phyloP scores from a whole-genome alignment of 1,139 yeast genomes.

The Torulaspora globosa region DNA sequence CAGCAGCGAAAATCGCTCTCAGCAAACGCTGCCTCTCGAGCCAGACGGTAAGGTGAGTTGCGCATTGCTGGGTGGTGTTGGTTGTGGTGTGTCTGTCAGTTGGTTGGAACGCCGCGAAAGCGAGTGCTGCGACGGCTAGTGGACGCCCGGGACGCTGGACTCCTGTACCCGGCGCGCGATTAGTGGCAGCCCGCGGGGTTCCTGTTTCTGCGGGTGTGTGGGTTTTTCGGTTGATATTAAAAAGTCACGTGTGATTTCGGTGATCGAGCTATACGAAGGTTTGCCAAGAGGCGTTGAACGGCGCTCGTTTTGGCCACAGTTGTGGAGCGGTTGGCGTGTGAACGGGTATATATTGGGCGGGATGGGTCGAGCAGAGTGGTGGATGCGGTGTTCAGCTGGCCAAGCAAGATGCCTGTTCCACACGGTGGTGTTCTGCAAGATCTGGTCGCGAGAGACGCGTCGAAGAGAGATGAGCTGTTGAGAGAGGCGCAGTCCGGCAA shows the following conservation, averaged over 20 bases:
- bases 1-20: background rate
- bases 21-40: background rate
- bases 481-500: slow-evolving; percentile 48
- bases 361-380: too few species aligned
- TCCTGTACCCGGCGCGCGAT: too few species aligned
- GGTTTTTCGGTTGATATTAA: too few species aligned
- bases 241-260: background rate
- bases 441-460: slow-evolving; percentile 73
- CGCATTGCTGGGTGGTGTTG: background rate
- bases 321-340: background rate
- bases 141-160: too few species aligned
- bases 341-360: slow-evolving; percentile 1
- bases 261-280: too few species aligned
- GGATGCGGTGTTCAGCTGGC: too few species aligned
- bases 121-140: too few species aligned
- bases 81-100: background rate
- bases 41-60: background rate
- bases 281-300: too few species aligned
- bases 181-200: too few species aligned
- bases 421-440: slow-evolving; percentile 92
- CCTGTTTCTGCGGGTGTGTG: too few species aligned
- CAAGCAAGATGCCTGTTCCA: slow-evolving; percentile 81
- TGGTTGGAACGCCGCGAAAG: too few species aligned
- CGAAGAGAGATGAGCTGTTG: slow-evolving; percentile 52
- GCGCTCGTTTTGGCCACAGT: too few species aligned